Conservation (phyloP, 2,329 filamentous ascomycete species). For the Monilinia polystroma region DNA sequence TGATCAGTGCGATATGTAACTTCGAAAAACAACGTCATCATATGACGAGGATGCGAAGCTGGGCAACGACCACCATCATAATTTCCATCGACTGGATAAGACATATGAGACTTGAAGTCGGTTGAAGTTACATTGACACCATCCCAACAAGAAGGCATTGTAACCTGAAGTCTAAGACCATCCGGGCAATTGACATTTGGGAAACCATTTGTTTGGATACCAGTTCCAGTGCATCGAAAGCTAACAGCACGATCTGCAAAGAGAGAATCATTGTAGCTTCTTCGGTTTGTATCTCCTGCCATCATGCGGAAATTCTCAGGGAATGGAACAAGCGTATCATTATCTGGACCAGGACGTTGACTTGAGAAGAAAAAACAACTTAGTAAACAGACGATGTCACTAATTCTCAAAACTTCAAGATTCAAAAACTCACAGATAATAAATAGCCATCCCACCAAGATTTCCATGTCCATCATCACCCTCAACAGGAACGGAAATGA, state of each 20-base stretch:
- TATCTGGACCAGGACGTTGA: constrained; percentile 21
- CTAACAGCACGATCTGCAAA: constrained; percentile 32
- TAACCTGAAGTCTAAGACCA: constrained; percentile 53
- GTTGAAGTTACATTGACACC: constrained; percentile 54
- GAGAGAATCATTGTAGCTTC: constrained; percentile 19
- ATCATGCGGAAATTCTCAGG: constrained; percentile 48
- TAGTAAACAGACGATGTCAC: background rate
- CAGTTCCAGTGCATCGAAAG: constrained; percentile 54
- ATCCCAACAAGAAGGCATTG: constrained; percentile 62
- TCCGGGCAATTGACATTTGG: constrained; percentile 55
- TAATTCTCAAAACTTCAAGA: background rate
- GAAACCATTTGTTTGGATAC: constrained; percentile 49
- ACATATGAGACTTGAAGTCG: constrained; percentile 57
- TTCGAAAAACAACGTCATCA: constrained; percentile 61
- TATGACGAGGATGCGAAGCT: constrained; percentile 50
- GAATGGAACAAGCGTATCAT: constrained; percentile 16
- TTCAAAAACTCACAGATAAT: constrained; percentile 39
- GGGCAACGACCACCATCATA: constrained; percentile 50
- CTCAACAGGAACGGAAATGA: constrained; percentile 38
- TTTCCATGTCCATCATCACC: constrained; percentile 40
- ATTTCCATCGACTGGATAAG: constrained; percentile 46
- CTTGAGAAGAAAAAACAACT: background rate
- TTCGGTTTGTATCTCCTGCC: constrained; percentile 42
- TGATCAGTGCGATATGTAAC: constrained; percentile 56
- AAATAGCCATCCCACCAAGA: constrained; percentile 39